Evolutionary conservation across 2,329 filamentous ascomycete genomes (phyloP), one percentile per base, ranked within the genome.

Genomic region (Venturia carpophila): DNA sequence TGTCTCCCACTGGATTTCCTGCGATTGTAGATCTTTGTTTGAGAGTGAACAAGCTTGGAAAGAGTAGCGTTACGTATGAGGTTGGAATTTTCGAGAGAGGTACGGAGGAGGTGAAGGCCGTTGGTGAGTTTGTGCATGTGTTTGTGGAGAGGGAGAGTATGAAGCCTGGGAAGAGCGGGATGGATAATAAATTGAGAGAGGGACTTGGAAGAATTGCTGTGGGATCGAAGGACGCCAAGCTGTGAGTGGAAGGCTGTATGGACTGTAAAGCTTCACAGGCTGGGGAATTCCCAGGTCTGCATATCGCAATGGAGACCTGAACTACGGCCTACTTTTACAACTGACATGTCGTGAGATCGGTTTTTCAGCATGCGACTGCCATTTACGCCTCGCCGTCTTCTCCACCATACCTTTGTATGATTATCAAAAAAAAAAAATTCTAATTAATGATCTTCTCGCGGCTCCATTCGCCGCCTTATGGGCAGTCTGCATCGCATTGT

Each of bases 21-120:
- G 87, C 88, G 43, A 82, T 92, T 3, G 84, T 95, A 0, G 91
- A 97, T 70, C 81, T 97, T 5, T 90, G 87, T 0, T 76, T 97
- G 55, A 83, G 92, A 15, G 91, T 96, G 43, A 89, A 88, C 69
- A 92, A 88, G 75, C 82, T 97, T 9, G 92, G 92, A 4, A 89
- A 85, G 69, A 91, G 90, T 34, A 96, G 91, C 71, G 92, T 96
- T 10, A 90, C 86, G 15, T 97, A 96, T 72, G 93, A 97, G 73
- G 85, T 96, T 66, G 94, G 87, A 0, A 82, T 97, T 1, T 97
- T 97, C 71, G 87, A 91, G 73, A 82, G 84, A 67, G 90, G 88
- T 0, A 78, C 87, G 2, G 85, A 90, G 1, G 79, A 83, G 24
- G 90, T 94, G 11, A 91, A 89, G 73, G 91, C 91, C 13, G 91